Base-by-base conservation (phyloP, 2,329 filamentous ascomycete species). In the Lachnellula subtilissima region DNA sequence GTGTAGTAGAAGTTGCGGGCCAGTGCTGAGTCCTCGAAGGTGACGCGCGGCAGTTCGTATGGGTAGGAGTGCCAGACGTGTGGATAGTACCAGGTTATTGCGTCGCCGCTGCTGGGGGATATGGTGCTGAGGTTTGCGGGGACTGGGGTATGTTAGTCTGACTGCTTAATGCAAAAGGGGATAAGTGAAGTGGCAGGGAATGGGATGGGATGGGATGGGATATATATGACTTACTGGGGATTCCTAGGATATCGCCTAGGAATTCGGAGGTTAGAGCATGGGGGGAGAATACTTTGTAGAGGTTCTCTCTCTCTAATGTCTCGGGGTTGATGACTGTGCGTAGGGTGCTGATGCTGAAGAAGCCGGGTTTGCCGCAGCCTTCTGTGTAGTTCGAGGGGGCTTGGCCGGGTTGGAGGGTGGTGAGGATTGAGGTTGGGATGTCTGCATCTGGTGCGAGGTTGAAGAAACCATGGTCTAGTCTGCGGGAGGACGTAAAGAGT, bases 41-140 rank as follows among this genome's bases (percentile, higher is more conserved):
- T 92, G 0, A 91, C 85, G 0, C 91, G 82, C 0, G 93, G 93
- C n/a, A 85, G 82, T 64, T 91, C 83, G 60, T 90, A 85, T 0
- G 94, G 94, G 70, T 97, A 99, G 0, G 88, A 86, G 62, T 93
- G 73, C 83, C 95, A 97, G 37, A 83, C 75, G 59, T 91, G 85
- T 14, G 89, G 81, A 62, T 91, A 77, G 59, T 85, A 85, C 91
- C 91, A 96, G 14, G 86, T 85, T 32, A 96, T 81, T 15, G 78
- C 72, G 92, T 80, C 19, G 76, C 72, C 2, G 68, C 54, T 54
- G 19, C 53, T 50, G n/a, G 57, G 11, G n/a, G 22, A 55, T 23
- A 67, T 54, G 11, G 52, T 60, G 25, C 45, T 61, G 6, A 69
- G 61, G 48, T 69, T 55, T 47, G 57, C 36, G 3, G 65, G 63